Evolutionary conservation across 805 yeast species (phyloP).

Genomic region (Yarrowia hollandica): DNA sequence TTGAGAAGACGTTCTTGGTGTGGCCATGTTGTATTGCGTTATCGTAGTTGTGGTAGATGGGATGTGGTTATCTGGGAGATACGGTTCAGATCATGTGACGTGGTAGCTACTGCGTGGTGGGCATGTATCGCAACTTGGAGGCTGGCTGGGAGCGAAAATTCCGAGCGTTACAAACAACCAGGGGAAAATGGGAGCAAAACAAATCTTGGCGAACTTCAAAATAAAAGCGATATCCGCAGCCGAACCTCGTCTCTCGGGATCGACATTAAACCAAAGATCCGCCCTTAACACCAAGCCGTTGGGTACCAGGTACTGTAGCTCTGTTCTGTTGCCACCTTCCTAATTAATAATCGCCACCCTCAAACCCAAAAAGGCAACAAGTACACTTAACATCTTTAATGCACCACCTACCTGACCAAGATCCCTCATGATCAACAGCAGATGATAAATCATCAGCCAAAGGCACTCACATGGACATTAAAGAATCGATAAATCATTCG

Average conservation of each 20-base stretch:
- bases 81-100: constrained; percentile 27
- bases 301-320: too few relatives aligned
- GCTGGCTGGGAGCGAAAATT: constrained; percentile 11
- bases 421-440: too few relatives aligned
- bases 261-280: too few relatives aligned
- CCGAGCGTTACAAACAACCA: background rate
- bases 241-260: background rate
- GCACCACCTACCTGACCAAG: background rate
- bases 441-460: too few relatives aligned
- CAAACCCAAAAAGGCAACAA: constrained; percentile 14
- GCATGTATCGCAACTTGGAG: background rate
- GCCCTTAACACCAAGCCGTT: too few relatives aligned
- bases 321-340: background rate
- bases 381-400: background rate
- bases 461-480: too few relatives aligned
- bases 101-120: background rate
- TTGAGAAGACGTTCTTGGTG: constrained; percentile 39
- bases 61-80: constrained; percentile 27
- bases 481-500: too few relatives aligned
- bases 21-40: constrained; percentile 30
- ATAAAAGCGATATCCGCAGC: background rate
- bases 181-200: background rate
- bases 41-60: constrained; percentile 2
- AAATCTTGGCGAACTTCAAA: background rate
- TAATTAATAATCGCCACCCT: background rate